Percentiles rank a stretch among this genome's conserved stretches.
phyloP scores from a whole-genome alignment of 1,284 basidiomycete genomes.

The Ceratobasidium sp. region DNA sequence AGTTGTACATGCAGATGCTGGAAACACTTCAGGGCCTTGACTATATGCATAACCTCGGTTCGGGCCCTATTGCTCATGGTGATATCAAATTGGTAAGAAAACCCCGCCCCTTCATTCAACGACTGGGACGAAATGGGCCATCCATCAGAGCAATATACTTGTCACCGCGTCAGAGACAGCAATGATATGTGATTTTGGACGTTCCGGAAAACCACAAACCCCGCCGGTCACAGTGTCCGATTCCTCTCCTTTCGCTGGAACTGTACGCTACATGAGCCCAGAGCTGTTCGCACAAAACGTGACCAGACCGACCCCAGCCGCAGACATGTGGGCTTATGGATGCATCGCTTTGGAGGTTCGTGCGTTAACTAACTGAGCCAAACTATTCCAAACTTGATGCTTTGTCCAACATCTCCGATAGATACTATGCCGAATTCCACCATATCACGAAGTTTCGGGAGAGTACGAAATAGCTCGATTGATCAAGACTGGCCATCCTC shows the following conservation, averaged over 20 bases:
- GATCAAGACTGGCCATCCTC: slow-evolving; percentile 1
- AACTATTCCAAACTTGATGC: neutral
- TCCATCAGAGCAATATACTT: slow-evolving; percentile 11
- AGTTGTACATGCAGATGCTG: slow-evolving; percentile 7
- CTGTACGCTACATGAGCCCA: slow-evolving; percentile 16
- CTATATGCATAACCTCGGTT: slow-evolving; percentile 13
- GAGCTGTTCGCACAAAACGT: neutral
- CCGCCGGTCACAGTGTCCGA: neutral
- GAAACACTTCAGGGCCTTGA: slow-evolving; percentile 2
- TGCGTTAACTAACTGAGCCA: too few relatives aligned
- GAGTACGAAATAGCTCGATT: neutral
- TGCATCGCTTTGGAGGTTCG: slow-evolving; percentile 22
- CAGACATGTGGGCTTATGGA: slow-evolving; percentile 31
- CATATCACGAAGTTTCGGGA: neutral
- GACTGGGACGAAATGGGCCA: neutral
- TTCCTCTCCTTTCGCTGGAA: slow-evolving; percentile 9
- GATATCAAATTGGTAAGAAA: slow-evolving; percentile 14
- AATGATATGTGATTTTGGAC: slow-evolving; percentile 12
- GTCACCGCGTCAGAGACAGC: slow-evolving; percentile 9
- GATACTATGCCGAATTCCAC: slow-evolving; percentile 18
- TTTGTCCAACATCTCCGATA: neutral
- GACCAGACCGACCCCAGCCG: slow-evolving; percentile 6
- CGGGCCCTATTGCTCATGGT: slow-evolving; percentile 20
- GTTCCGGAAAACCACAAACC: neutral
- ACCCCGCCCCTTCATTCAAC: neutral